These are phyloP conservation scores for Wickerhamomyces ciferrii DNA, from an alignment of 805 yeast genomes.

Conservation along the genomic window DNA sequence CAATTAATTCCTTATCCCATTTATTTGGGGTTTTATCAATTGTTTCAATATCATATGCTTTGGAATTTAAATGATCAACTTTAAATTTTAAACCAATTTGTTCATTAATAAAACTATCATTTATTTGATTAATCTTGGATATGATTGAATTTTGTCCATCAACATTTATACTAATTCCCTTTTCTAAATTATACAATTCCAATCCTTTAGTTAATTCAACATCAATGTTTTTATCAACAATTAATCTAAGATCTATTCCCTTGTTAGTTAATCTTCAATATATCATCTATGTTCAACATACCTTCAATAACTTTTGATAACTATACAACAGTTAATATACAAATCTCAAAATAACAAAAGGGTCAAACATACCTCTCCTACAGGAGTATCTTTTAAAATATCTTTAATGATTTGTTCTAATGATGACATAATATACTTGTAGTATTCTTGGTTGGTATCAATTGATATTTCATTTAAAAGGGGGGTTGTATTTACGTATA, in stretches of 20 bases:
- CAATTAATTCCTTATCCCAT: constrained; percentile 14
- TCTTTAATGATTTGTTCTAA: constrained; percentile 8
- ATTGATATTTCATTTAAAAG: too few relatives aligned
- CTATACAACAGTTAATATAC: constrained; percentile 1
- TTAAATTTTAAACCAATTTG: constrained; percentile 43
- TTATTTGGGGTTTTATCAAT: constrained; percentile 2
- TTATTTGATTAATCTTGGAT: constrained; percentile 49
- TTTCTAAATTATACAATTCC: constrained; percentile 34
- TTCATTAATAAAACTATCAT: constrained; percentile 49
- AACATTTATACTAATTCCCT: constrained; percentile 27
- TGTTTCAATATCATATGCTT: constrained; percentile 40
- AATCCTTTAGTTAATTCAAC: constrained; percentile 29
- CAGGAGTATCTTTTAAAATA: constrained; percentile 47
- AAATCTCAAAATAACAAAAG: background rate
- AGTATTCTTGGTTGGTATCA: too few relatives aligned
- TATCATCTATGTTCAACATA: constrained; percentile 16
- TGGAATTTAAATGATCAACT: constrained; percentile 47
- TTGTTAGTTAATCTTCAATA: background rate
- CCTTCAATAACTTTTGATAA: constrained; percentile 27
- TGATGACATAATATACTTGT: background rate
- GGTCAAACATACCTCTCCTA: constrained; percentile 40
- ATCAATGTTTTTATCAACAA: constrained; percentile 35
- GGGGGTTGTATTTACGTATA: too few relatives aligned
- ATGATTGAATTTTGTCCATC: constrained; percentile 25
- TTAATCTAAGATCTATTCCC: constrained; percentile 32